Evolutionary conservation across 176 grass and related monocot species (phyloP).

Genomic region (Elymus sibiricus): DNA sequence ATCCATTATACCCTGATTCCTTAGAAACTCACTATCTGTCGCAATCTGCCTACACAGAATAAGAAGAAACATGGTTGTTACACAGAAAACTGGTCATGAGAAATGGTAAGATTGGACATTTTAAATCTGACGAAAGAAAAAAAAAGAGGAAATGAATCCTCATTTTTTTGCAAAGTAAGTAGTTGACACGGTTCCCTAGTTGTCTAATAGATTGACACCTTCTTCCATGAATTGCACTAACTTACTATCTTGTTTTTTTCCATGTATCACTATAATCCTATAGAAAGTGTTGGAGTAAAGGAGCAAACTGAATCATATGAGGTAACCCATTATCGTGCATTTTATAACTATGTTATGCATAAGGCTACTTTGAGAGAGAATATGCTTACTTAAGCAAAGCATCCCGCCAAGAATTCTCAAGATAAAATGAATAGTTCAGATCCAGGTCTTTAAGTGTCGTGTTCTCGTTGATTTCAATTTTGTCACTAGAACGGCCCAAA

Average conservation of each 20-base stretch:
- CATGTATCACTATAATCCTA: no score
- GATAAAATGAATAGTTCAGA: slow-evolving; percentile 89
- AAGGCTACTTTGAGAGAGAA: neutral
- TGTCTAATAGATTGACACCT: no score
- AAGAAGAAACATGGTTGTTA: neutral
- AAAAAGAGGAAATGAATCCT: no score
- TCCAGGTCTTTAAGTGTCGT: slow-evolving; percentile 97
- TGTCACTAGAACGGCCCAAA: neutral
- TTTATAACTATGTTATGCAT: neutral
- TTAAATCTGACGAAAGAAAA: no score
- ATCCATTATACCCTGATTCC: no score
- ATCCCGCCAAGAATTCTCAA: slow-evolving; percentile 94
- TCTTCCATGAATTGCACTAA: no score
- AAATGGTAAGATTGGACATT: neutral
- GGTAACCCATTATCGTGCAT: no score
- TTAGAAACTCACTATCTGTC: no score
- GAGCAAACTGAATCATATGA: no score
- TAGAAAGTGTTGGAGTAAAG: no score
- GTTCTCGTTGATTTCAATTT: slow-evolving; percentile 80
- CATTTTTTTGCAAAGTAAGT: no score
- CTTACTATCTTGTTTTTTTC: neutral
- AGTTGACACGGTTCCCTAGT: no score
- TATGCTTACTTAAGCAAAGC: slow-evolving; percentile 71
- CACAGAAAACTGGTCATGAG: neutral
- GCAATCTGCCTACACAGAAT: slow-evolving; percentile 53